These are phyloP conservation scores for Suillus paluster DNA, from an alignment of 768 basidiomycete species.

Conservation along the genomic window DNA sequence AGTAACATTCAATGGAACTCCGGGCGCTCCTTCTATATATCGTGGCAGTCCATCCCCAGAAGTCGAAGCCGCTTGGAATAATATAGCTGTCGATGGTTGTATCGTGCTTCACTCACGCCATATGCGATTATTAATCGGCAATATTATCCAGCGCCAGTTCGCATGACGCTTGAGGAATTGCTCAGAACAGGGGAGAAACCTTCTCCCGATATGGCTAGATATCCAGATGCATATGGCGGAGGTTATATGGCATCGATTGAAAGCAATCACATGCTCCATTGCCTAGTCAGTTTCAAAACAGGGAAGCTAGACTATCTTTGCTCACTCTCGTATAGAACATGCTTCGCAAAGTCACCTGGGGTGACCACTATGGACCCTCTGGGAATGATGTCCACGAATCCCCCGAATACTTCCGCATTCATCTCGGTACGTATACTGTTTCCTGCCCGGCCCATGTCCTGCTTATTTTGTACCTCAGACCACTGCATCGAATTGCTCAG, in stretches of 20 bases:
- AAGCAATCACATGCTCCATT: constrained; percentile 14
- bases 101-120: not conserved
- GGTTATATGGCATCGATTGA: constrained; percentile 14
- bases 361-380: constrained; percentile 8
- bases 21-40: constrained; percentile 1
- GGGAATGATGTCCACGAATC: constrained; percentile 5
- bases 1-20: not conserved
- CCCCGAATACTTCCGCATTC: not conserved
- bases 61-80: constrained; percentile 16
- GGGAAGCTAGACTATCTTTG: not conserved
- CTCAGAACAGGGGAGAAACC: no score
- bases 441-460: not conserved
- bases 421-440: constrained; percentile 11
- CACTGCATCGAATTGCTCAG: constrained; percentile 15
- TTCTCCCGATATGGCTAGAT: no score
- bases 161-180: no score
- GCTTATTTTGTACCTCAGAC: not conserved
- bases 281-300: constrained; percentile 10
- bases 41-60: constrained; percentile 13
- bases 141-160: constrained; percentile 2
- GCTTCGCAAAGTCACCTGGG: constrained; percentile 12
- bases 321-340: constrained; percentile 9
- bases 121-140: not conserved
- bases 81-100: constrained; percentile 11
- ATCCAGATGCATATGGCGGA: no score